Conservation (phyloP, 192 early-diverging fungal species). For the Coemansia sp. region DNA sequence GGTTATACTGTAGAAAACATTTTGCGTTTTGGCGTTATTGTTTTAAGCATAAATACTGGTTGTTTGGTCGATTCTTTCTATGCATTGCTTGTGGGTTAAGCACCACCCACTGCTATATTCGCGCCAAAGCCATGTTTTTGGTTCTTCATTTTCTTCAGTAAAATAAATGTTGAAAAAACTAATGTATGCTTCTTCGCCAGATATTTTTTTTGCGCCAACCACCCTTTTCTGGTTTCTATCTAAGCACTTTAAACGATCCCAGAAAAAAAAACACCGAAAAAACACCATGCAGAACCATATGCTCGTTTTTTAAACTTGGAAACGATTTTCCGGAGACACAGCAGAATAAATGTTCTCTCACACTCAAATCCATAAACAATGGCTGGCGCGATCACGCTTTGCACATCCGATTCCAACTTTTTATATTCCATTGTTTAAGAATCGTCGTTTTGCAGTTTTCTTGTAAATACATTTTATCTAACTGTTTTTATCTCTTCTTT, state of each 20-base stretch:
- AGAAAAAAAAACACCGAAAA: no score
- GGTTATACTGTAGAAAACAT: neutral
- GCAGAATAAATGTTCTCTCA: neutral
- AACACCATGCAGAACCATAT: no score
- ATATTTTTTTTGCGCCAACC: no score
- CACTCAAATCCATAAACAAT: neutral
- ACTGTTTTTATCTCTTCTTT: neutral
- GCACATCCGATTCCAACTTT: neutral
- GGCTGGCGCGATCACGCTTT: neutral
- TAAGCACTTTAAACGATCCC: no score
- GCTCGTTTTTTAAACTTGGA: neutral
- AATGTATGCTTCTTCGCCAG: no score
- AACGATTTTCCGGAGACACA: neutral
- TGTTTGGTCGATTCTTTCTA: neutral
- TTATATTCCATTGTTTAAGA: neutral
- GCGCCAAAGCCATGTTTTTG: no score
- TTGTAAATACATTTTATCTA: no score
- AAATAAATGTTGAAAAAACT: no score
- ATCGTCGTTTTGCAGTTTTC: neutral
- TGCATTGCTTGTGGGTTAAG: neutral
- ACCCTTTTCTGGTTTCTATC: no score
- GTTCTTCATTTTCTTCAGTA: no score
- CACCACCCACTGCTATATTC: no score
- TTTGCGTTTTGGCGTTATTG: neutral
- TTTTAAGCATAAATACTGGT: neutral